These are phyloP conservation scores for Glarea lozoyensis DNA, from an alignment of 495 filamentous ascomycete species.

Conservation along the genomic window DNA sequence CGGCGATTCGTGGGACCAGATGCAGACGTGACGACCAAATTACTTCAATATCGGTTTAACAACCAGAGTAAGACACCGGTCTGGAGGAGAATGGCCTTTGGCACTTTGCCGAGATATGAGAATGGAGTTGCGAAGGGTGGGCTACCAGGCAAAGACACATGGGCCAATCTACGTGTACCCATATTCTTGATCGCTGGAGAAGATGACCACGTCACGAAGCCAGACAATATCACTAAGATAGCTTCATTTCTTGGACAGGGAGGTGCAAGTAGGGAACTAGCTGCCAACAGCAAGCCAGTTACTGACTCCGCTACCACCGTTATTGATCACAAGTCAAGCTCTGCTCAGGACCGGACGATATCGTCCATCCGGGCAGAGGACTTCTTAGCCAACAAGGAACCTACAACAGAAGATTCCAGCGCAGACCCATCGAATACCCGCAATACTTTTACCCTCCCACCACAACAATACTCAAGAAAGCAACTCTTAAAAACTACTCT, in stretches of 20 bases:
- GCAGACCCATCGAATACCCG: conserved; percentile 38
- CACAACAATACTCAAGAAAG: conserved; percentile 29
- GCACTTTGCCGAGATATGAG: conserved; percentile 48
- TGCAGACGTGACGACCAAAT: conserved; percentile 66
- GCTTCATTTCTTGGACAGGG: conserved; percentile 22
- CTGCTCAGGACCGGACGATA: conserved; percentile 21
- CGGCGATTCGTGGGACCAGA: conserved; percentile 65
- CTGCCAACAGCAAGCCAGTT: conserved; percentile 28
- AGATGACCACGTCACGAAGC: conserved; percentile 63
- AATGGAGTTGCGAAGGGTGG: conserved; percentile 46
- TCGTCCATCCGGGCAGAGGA: conserved; percentile 29
- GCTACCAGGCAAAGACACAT: conserved; percentile 59
- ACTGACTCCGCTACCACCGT: conserved; percentile 39
- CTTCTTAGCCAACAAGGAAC: conserved; percentile 4
- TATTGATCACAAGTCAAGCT: conserved; percentile 14
- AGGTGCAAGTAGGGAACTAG: conserved; percentile 21
- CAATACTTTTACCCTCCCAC: conserved; percentile 27
- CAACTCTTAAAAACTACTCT: conserved; percentile 60
- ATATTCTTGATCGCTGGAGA: conserved; percentile 73
- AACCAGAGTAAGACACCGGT: conserved; percentile 70
- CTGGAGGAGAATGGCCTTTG: conserved; percentile 77
- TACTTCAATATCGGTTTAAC: conserved; percentile 77
- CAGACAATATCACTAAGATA: conserved; percentile 63
- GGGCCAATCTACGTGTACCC: conserved; percentile 64
- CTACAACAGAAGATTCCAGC: conserved; percentile 25